phyloP scores from a whole-genome alignment of 495 filamentous ascomycete species.

The Neurospora tetrasperma region DNA sequence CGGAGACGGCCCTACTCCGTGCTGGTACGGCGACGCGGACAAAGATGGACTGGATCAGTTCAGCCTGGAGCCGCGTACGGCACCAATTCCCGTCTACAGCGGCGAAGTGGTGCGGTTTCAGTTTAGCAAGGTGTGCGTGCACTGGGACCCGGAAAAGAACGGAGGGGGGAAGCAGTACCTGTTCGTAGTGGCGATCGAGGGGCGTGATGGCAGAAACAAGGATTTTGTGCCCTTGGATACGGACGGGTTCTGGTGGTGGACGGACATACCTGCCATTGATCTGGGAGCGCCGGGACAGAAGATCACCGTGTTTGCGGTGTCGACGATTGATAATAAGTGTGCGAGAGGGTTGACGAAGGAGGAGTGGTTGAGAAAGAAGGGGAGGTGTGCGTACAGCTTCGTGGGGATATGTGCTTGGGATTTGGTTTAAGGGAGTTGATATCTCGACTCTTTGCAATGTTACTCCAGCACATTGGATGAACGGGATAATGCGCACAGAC shows the following conservation, averaged over 20 bases:
- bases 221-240: constrained; percentile 52
- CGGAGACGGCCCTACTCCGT: constrained; percentile 39
- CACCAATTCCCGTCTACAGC: constrained; percentile 44
- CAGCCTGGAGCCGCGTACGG: constrained; percentile 49
- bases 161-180: constrained; percentile 52
- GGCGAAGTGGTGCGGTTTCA: constrained; percentile 55
- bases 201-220: constrained; percentile 57
- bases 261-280: constrained; percentile 53
- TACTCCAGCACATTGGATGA: not conserved
- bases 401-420: constrained; percentile 59
- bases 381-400: constrained; percentile 51
- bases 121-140: constrained; percentile 62
- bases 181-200: constrained; percentile 55
- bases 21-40: constrained; percentile 41
- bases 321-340: constrained; percentile 50
- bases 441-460: not conserved
- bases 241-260: constrained; percentile 64
- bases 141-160: constrained; percentile 62
- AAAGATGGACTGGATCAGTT: constrained; percentile 54
- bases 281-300: constrained; percentile 62
- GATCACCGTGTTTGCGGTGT: constrained; percentile 51
- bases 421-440: constrained; percentile 36
- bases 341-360: constrained; percentile 56
- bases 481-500: not conserved
- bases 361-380: constrained; percentile 53